Conservation (phyloP, 805 yeast genomes). For the Suhomyces sp. region DNA sequence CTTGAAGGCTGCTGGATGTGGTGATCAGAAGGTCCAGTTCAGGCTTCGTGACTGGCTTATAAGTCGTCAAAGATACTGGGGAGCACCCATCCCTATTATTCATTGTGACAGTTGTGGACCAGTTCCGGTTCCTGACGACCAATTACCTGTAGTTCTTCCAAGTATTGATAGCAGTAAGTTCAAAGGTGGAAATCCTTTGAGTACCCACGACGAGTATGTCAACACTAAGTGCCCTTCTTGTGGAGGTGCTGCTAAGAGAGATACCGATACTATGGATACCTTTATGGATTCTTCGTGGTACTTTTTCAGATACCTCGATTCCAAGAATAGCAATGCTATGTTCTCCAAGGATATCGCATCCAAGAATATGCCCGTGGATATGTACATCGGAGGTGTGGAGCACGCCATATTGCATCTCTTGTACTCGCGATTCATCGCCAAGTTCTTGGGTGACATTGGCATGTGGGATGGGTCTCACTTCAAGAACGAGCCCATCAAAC, state of each 20-base stretch:
- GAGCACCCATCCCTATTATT: constrained; percentile 94
- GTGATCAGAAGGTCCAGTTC: constrained; percentile 50
- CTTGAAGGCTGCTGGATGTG: constrained; percentile 41
- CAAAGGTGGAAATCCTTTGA: constrained; percentile 64
- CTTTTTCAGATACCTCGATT: constrained; percentile 77
- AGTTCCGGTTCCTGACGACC: constrained; percentile 87
- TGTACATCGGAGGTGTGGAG: constrained; percentile 93
- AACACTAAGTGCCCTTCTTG: constrained; percentile 81
- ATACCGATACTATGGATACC: constrained; percentile 98
- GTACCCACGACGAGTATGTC: constrained; percentile 63
- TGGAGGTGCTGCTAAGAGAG: constrained; percentile 69
- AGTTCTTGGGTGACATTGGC: constrained; percentile 67
- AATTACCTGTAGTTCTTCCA: constrained; percentile 83
- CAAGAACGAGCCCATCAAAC: constrained; percentile 76
- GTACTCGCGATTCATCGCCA: constrained; percentile 81
- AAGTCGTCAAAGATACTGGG: constrained; percentile 96
- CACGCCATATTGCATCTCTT: constrained; percentile 92
- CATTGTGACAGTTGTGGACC: constrained; percentile 85
- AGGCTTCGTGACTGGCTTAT: constrained; percentile 91
- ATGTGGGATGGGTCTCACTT: constrained; percentile 60
- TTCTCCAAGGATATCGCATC: constrained; percentile 53
- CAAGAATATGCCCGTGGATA: constrained; percentile 73
- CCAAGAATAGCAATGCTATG: constrained; percentile 55
- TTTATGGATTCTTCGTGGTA: constrained; percentile 99
- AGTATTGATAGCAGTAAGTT: constrained; percentile 49